These are phyloP conservation scores for Choanephora cucurbitarum DNA, from an alignment of 371 early-diverging fungal species.

Conservation along the genomic window DNA sequence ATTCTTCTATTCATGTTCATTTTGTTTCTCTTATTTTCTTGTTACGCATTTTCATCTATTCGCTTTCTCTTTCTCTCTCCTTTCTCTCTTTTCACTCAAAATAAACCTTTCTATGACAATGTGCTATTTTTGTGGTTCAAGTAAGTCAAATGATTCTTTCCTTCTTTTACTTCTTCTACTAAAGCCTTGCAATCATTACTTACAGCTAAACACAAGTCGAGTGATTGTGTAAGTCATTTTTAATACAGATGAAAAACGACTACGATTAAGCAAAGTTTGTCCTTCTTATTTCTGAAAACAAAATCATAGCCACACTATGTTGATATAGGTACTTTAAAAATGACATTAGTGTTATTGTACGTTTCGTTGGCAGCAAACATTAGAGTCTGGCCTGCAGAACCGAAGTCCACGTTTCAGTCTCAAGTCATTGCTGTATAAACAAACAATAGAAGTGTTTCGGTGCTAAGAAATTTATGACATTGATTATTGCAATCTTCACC, in stretches of 20 bases:
- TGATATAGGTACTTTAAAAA: neutral
- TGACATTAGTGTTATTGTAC: neutral
- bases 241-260: neutral
- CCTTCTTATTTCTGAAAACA: too few species aligned
- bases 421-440: too few species aligned
- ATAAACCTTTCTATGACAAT: slow-evolving; percentile 1
- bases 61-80: neutral
- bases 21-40: neutral
- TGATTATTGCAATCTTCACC: too few species aligned
- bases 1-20: neutral
- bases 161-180: neutral
- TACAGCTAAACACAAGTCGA: slow-evolving; percentile 19
- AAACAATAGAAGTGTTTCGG: neutral
- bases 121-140: slow-evolving; percentile 23
- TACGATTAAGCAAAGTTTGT: too few species aligned
- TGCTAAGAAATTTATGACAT: neutral
- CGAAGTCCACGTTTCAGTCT: too few species aligned
- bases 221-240: slow-evolving; percentile 22
- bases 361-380: neutral
- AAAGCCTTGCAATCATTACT: too few species aligned
- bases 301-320: slow-evolving; percentile 7
- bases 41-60: neutral
- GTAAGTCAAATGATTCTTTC: slow-evolving; percentile 11
- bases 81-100: neutral
- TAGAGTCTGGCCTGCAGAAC: neutral